These are phyloP conservation scores for Candida michaelii DNA, from an alignment of 805 yeast genomes.

Conservation along the genomic window DNA sequence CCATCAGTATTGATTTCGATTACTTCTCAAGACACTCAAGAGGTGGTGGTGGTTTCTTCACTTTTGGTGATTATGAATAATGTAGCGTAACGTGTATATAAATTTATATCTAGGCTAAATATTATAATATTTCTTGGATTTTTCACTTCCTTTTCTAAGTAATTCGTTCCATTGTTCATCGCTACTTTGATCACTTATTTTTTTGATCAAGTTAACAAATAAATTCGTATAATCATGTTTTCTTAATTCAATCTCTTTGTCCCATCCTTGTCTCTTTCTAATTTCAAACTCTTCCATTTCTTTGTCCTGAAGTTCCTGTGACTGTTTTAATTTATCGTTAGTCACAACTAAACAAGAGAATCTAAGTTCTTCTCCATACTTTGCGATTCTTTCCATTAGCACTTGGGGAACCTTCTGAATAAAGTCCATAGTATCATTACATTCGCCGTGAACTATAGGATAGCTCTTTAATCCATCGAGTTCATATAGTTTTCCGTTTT, in stretches of 20 bases:
- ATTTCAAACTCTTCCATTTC: conserved; percentile 39
- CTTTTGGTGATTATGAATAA: conserved; percentile 22
- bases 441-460: conserved; percentile 52
- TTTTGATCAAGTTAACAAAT: conserved; percentile 45
- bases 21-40: conserved; percentile 90
- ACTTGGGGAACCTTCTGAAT: conserved; percentile 43
- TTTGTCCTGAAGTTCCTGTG: conserved; percentile 39
- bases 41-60: conserved; percentile 49
- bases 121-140: conserved; percentile 10
- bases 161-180: conserved; percentile 42
- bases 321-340: conserved; percentile 45
- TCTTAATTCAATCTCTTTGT: conserved; percentile 53
- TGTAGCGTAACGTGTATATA: not conserved
- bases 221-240: conserved; percentile 54
- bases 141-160: conserved; percentile 25
- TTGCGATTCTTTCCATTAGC: conserved; percentile 45
- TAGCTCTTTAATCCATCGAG: conserved; percentile 59
- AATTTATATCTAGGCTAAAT: not conserved
- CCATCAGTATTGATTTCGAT: conserved; percentile 92
- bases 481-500: conserved; percentile 51
- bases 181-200: conserved; percentile 31
- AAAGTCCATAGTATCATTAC: conserved; percentile 42
- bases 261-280: conserved; percentile 51
- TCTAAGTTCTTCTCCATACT: conserved; percentile 51
- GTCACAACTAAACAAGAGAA: conserved; percentile 58